Base-by-base conservation (phyloP, 257 asterid genomes). In the Gentiana dahurica region DNA sequence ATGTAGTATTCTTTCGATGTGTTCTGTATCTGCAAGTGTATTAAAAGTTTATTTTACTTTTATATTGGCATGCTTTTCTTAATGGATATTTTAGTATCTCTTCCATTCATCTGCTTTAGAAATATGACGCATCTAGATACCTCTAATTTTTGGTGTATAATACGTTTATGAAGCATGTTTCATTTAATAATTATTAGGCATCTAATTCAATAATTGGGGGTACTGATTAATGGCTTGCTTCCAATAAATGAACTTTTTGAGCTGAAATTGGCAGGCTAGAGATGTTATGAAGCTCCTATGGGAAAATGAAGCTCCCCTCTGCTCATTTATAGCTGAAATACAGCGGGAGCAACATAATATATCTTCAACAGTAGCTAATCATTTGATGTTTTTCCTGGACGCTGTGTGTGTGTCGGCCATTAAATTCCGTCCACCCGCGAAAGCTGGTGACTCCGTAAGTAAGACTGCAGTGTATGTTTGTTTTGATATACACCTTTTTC, bases 361-460 rank as follows among this genome's bases (percentile, higher is more conserved):
- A 56, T 56, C 79, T 72, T 71, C 71, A 66, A 68, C 65, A 53
- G 53, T 11, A 55, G 58, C 64, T 49, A 89, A 86, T 48, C 64
- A 79, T 71, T 79, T 65, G 15, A 87, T 87, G 86, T 91, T 85
- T 77, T 91, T 91, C 71, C 73, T 91, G 51, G 85, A 82, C 50
- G 66, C 86, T 58, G 48, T 85, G 69, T 82, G 81, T 58, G 94
- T 91, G 36, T 87, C 95, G 33, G 97, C 98, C 33, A 75, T 79
- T 72, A 88, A 76, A 75, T 91, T 91, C 62, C 88, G 98, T 8
- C 94, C 98, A 67, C 79, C 87, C 57, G 87, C 98, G 55, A 83
- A 67, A 78, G 85, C 81, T 44, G 95, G 90, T 51, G 90, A 85
- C 70, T 68, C 97, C 49, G 98, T 91, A 81, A 85, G 98, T 80